Percentiles rank a stretch among this genome's conserved stretches.
Evolutionary conservation across 164 flowering plant genomes (phyloP).

Genomic region (Tinospora cordifolia): DNA sequence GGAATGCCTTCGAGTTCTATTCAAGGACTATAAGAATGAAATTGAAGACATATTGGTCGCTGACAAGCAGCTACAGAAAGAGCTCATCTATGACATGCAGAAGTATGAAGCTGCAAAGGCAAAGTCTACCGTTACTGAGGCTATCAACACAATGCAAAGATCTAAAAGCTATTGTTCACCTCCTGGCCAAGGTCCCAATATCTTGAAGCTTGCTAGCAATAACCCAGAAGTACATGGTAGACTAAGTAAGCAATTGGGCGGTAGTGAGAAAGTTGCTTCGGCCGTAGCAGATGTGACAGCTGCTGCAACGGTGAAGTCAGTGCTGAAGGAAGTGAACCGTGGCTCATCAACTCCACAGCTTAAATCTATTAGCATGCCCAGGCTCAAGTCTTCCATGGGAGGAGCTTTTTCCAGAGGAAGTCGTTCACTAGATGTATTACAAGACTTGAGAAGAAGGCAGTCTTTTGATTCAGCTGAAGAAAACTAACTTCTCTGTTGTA

Average conservation of each 20-base stretch:
- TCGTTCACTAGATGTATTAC: conserved; percentile 42
- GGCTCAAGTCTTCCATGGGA: conserved; percentile 42
- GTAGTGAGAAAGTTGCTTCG: conserved; percentile 42
- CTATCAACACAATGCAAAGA: conserved; percentile 34
- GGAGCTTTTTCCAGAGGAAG: conserved; percentile 17
- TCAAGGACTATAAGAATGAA: conserved; percentile 90
- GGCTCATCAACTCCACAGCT: conserved; percentile 53
- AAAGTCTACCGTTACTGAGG: conserved; percentile 42
- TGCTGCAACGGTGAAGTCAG: conserved; percentile 55
- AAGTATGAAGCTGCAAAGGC: conserved; percentile 68
- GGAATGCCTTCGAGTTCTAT: conserved; percentile 87
- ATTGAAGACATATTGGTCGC: conserved; percentile 87
- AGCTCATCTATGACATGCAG: conserved; percentile 88
- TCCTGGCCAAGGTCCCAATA: conserved; percentile 3
- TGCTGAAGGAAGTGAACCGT: conserved; percentile 55
- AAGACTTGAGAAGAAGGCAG: conserved; percentile 71
- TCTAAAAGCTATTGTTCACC: conserved; percentile 29
- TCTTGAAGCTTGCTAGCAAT: conserved; percentile 13
- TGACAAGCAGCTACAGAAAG: conserved; percentile 88
- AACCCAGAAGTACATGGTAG: conserved; percentile 14
- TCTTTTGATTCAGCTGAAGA: conserved; percentile 65
- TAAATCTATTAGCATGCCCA: conserved; percentile 53
- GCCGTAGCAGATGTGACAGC: conserved; percentile 75
- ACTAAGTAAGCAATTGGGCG: conserved; percentile 24
- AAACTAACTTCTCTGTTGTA: conserved; percentile 23